phyloP scores from a whole-genome alignment of 305 asterid species.

The Fraxinus velutina region DNA sequence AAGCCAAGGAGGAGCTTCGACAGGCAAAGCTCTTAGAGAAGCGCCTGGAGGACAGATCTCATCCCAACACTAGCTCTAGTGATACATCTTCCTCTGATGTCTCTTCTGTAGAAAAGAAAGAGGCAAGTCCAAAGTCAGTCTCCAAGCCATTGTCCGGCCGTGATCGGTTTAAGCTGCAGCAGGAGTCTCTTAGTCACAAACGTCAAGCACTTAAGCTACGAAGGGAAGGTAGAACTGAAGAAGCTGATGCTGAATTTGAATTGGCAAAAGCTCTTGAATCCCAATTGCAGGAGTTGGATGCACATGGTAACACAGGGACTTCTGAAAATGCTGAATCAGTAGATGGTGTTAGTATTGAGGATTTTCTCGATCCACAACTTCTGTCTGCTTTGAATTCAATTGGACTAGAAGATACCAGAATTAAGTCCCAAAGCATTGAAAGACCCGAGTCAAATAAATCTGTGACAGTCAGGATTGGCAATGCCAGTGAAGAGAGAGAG shows the following conservation, averaged over 20 bases:
- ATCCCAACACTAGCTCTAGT: slow-evolving; percentile 30
- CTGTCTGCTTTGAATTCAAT: slow-evolving; percentile 78
- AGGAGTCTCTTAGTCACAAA: slow-evolving; percentile 84
- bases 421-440: slow-evolving; percentile 31
- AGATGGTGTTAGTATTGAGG: slow-evolving; percentile 63
- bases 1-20: slow-evolving; percentile 91
- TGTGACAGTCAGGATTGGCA: slow-evolving; percentile 22
- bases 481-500: slow-evolving; percentile 43
- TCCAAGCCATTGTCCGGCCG: slow-evolving; percentile 73
- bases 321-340: slow-evolving; percentile 38
- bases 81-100: slow-evolving; percentile 37
- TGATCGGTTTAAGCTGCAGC: slow-evolving; percentile 83
- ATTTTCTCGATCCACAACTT: slow-evolving; percentile 95
- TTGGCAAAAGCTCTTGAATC: slow-evolving; percentile 80
- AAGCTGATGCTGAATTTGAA: slow-evolving; percentile 86
- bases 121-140: slow-evolving; percentile 51
- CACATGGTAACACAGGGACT: slow-evolving; percentile 29
- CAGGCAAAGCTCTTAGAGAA: slow-evolving; percentile 88
- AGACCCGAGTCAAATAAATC: slow-evolving; percentile 34
- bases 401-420: slow-evolving; percentile 48
- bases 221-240: slow-evolving; percentile 88
- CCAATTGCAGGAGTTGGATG: slow-evolving; percentile 59
- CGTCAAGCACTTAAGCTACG: slow-evolving; percentile 86
- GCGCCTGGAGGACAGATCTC: slow-evolving; percentile 35
- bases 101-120: slow-evolving; percentile 46